phyloP scores from a whole-genome alignment of 257 asterid genomes.

The Solanum pinnatisectum region DNA sequence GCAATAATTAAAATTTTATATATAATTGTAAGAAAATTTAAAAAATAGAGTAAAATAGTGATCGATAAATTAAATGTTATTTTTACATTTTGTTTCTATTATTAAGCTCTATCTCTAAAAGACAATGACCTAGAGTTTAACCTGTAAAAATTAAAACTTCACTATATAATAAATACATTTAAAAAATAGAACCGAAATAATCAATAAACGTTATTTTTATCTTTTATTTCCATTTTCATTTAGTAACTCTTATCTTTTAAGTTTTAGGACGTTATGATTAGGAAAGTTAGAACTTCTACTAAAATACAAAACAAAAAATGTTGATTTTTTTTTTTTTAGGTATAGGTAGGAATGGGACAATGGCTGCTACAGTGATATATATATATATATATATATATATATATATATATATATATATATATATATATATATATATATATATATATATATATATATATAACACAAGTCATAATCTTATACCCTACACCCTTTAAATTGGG shows the following conservation, averaged over 20 bases:
- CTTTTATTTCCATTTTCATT: not conserved
- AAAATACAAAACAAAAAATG: not conserved
- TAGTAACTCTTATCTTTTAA: not conserved
- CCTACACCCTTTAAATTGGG: not conserved
- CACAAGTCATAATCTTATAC: not conserved
- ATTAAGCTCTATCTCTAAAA: not conserved
- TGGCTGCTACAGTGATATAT: not conserved
- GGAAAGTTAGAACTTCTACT: not conserved
- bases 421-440: not conserved
- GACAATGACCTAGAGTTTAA: not conserved
- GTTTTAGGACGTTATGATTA: too few relatives aligned
- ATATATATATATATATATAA: not conserved
- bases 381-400: not conserved
- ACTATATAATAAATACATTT: not conserved
- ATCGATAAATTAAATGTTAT: not conserved
- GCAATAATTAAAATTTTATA: too few relatives aligned
- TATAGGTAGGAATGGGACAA: not conserved
- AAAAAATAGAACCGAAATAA: not conserved
- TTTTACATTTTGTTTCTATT: not conserved
- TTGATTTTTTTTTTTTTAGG: not conserved
- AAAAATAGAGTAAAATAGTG: not conserved
- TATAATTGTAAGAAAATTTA: not conserved
- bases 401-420: not conserved
- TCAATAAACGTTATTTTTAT: not conserved
- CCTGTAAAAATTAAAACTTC: not conserved